Base-by-base conservation (phyloP, 345 rosid species). In the Linum lewisii region DNA sequence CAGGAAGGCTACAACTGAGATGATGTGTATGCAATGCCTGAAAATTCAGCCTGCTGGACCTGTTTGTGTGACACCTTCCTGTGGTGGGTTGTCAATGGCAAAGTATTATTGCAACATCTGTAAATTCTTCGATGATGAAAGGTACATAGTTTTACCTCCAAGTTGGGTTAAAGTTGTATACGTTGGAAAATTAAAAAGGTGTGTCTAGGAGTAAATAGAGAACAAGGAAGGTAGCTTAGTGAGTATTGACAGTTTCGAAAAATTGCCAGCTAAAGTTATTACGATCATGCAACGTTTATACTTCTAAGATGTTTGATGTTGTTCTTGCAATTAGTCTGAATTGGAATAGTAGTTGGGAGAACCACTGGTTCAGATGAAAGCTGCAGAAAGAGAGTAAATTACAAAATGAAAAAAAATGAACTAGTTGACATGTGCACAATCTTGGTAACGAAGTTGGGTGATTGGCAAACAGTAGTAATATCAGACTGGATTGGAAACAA, bases 1-100 rank as follows among this genome's bases (percentile, higher is more conserved):
- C 82, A 85, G 92, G 73, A 87, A 87, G 72, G 83, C 78, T 8
- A 77, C 90, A 16, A 62, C 85, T 65, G 90, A 85, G 75, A 87
- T 84, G 92, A 87, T 87, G 92, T 87, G 95, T 67, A 87, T 87
- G 92, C 69, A 63, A 21, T 87, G 95, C 72, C 77, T 85, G 59
- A 58, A 73, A 68, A 72, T 83, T 70, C 95, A 85, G 66, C 87
- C 87, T 21, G 74, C 83, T 71, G 86, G 78, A 64, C 82, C 81
- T 53, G 74, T 68, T 63, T 87, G 89, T 70, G 70, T 67, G 7
- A 79, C 85, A 53, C 76, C 73, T 64, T 79, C 70, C 21, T 87
- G 95, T 72, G 77, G 59, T 29, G 78, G 71, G 25, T 77, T 87
- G 62, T 76, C 85, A 45, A 87, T 85, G 92, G 92, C 89, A 13